phyloP scores from a whole-genome alignment of 495 filamentous ascomycete species.

The Penicillium coffeae region DNA sequence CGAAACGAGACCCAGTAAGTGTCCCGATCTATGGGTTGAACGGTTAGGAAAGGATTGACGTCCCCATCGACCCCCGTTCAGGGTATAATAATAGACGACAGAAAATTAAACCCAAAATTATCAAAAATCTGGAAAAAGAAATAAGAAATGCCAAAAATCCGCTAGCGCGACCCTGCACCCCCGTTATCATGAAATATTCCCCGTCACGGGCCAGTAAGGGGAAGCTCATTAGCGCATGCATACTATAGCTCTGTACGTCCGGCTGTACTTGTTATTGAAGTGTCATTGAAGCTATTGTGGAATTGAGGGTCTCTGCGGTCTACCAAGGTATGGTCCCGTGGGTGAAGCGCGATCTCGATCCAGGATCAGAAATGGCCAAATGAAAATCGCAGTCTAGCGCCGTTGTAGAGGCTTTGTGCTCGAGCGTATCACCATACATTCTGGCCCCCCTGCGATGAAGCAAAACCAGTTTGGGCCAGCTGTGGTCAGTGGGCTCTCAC shows the following conservation, averaged over 20 bases:
- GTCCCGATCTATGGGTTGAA: constrained; percentile 27
- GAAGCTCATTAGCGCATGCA: constrained; percentile 13
- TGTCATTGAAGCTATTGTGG: too few species aligned
- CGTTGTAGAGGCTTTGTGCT: too few species aligned
- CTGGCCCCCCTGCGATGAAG: constrained; percentile 7
- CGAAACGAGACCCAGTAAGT: constrained; percentile 22
- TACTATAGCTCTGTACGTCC: constrained; percentile 2
- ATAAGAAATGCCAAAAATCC: constrained; percentile 25
- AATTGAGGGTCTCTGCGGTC: too few species aligned
- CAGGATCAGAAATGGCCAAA: too few species aligned
- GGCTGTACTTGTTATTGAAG: too few species aligned
- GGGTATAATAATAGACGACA: constrained; percentile 9
- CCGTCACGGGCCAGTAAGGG: constrained; percentile 25
- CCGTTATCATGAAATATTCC: constrained; percentile 27
- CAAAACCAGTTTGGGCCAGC: constrained; percentile 20
- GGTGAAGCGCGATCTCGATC: too few species aligned
- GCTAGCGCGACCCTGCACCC: constrained; percentile 30
- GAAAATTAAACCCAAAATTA: constrained; percentile 7
- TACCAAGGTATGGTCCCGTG: too few species aligned
- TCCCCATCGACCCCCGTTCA: constrained; percentile 11
- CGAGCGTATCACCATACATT: too few species aligned
- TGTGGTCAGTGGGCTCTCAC: constrained; percentile 9
- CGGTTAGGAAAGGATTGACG: constrained; percentile 29
- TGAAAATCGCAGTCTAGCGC: too few species aligned
- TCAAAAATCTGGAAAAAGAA: constrained; percentile 4